Conservation (phyloP, 805 yeast genomes). For the Candida boidinii region DNA sequence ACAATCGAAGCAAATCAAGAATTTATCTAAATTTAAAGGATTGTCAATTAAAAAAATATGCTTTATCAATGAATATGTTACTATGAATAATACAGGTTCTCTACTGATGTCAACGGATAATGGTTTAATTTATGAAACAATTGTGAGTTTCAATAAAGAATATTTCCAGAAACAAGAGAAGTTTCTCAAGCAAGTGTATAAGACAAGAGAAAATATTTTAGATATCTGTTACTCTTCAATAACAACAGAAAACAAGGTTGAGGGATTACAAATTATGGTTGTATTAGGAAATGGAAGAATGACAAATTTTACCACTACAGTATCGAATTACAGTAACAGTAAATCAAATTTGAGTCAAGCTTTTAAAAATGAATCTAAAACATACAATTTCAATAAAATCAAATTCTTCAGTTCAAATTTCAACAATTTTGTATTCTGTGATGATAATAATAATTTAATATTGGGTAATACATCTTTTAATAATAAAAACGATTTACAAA, state of each 20-base stretch:
- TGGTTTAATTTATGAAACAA: constrained; percentile 41
- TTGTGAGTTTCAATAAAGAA: constrained; percentile 36
- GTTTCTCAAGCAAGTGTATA: constrained; percentile 33
- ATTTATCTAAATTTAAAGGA: constrained; percentile 39
- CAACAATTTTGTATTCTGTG: constrained; percentile 13
- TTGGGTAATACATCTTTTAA: constrained; percentile 11
- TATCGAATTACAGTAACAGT: too few species aligned
- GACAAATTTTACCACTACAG: too few species aligned
- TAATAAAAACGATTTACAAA: constrained; percentile 13
- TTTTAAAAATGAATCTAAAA: constrained; percentile 16
- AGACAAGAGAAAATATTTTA: constrained; percentile 11
- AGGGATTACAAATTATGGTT: too few species aligned
- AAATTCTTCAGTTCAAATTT: constrained; percentile 5
- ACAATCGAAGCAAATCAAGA: constrained; percentile 30
- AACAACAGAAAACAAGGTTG: constrained; percentile 3
- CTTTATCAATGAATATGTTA: constrained; percentile 21
- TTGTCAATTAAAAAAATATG: constrained; percentile 34
- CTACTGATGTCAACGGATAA: constrained; percentile 39
- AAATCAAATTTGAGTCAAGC: too few species aligned
- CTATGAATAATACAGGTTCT: constrained; percentile 29
- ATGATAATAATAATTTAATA: constrained; percentile 9
- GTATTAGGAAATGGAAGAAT: too few species aligned
- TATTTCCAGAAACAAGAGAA: constrained; percentile 29
- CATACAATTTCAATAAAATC: constrained; percentile 11
- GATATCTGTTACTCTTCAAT: constrained; percentile 5